phyloP scores from a whole-genome alignment of 73 alveolate genomes.

The Tetrahymena borealis region DNA sequence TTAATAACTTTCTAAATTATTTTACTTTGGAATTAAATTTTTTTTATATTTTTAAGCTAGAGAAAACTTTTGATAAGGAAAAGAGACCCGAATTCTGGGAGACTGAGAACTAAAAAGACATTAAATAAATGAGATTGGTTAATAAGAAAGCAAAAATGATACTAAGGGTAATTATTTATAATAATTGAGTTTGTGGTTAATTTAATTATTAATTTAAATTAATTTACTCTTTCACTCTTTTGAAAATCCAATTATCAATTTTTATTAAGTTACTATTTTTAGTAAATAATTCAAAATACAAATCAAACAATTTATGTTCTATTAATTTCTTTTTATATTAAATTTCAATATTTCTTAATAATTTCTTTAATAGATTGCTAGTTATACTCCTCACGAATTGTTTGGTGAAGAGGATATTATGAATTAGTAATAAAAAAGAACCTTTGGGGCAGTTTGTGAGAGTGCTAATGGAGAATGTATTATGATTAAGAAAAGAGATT shows the following conservation, averaged over 20 bases:
- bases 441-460: background rate
- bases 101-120: background rate
- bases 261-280: no score
- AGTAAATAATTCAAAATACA: no score
- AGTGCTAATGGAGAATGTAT: background rate
- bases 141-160: background rate
- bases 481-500: background rate
- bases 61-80: background rate
- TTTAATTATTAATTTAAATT: no score
- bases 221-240: no score
- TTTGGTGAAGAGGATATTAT: background rate
- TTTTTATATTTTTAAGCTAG: background rate
- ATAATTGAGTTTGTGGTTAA: no score
- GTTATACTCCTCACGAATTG: background rate
- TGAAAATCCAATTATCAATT: no score
- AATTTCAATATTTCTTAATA: no score
- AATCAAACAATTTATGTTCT: no score
- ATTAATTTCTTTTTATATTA: no score
- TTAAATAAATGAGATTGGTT: background rate
- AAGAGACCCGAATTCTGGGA: background rate
- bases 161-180: background rate
- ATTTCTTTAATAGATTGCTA: background rate
- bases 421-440: background rate
- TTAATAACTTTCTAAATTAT: no score
- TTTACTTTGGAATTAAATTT: no score